Evolutionary conservation across 2,329 filamentous ascomycete species (phyloP).

Genomic region (Penicillium digitatum): DNA sequence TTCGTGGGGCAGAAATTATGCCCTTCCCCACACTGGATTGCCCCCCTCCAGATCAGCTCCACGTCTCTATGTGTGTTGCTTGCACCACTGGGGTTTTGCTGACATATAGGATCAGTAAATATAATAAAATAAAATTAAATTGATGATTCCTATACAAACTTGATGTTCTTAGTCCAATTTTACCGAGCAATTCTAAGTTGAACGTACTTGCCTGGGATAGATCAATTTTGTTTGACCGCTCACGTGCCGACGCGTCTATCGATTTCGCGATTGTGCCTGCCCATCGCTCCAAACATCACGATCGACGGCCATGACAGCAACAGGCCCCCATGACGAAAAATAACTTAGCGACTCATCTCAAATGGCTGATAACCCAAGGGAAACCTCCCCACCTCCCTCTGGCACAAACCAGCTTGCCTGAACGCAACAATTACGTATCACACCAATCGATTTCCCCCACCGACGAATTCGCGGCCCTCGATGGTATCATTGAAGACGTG

Average conservation of each 20-base stretch:
- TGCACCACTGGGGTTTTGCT: not conserved
- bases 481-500: slow-evolving; percentile 25
- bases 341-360: slow-evolving; percentile 45
- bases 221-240: slow-evolving; percentile 20
- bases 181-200: not conserved
- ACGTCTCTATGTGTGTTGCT: not conserved
- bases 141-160: not conserved
- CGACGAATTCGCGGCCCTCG: slow-evolving; percentile 17
- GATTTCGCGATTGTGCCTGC: slow-evolving; percentile 13
- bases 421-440: slow-evolving; percentile 22
- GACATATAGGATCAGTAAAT: not conserved
- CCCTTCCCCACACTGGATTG: slow-evolving; percentile 19
- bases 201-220: not conserved
- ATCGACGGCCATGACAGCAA: slow-evolving; percentile 27
- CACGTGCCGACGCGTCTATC: slow-evolving; percentile 25
- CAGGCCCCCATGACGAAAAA: slow-evolving; percentile 48
- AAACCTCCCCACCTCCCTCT: slow-evolving; percentile 33
- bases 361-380: slow-evolving; percentile 46
- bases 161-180: not conserved
- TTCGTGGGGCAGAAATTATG: slow-evolving; percentile 24
- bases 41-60: slow-evolving; percentile 2
- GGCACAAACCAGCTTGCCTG: slow-evolving; percentile 19
- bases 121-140: not conserved
- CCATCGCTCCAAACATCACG: slow-evolving; percentile 4
- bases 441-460: slow-evolving; percentile 16